Evolutionary conservation across 2,329 filamentous ascomycete genomes (phyloP).

Genomic region (Sporothrix curviconia): DNA sequence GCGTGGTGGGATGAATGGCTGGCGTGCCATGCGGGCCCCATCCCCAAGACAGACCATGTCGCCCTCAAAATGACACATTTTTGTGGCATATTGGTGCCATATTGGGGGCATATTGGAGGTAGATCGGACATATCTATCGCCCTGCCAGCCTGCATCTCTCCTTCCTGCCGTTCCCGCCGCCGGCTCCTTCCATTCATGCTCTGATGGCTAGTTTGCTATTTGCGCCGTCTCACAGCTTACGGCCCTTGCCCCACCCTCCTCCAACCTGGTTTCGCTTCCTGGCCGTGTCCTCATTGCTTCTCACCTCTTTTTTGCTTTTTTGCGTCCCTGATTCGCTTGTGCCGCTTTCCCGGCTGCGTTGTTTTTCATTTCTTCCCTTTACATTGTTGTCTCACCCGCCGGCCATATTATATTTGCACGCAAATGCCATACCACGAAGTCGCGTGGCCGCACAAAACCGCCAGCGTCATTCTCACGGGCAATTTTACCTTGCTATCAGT

Average conservation of each 20-base stretch:
- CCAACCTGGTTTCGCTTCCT: not conserved
- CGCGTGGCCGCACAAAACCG: too few species aligned
- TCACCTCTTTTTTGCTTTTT: not conserved
- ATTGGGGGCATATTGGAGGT: not conserved
- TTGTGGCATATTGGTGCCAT: not conserved
- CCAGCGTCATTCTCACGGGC: too few species aligned
- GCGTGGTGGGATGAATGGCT: too few species aligned
- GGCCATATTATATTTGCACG: too few species aligned
- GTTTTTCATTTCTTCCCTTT: not conserved
- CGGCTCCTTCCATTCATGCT: not conserved
- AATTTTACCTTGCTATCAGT: too few species aligned
- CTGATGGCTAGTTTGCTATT: not conserved
- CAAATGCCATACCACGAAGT: too few species aligned
- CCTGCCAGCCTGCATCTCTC: not conserved
- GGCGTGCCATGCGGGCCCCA: not conserved
- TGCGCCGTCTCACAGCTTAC: not conserved
- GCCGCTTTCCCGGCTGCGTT: too few species aligned
- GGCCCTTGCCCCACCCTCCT: slow-evolving; percentile 5
- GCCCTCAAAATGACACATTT: not conserved
- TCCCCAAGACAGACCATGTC: not conserved
- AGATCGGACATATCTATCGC: not conserved
- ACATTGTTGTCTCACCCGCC: not conserved
- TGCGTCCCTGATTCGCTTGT: too few species aligned
- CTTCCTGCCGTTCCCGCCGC: not conserved
- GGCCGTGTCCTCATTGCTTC: not conserved